These are phyloP conservation scores for Bertia moriformis DNA, from an alignment of 2,329 filamentous ascomycete genomes.

Conservation along the genomic window DNA sequence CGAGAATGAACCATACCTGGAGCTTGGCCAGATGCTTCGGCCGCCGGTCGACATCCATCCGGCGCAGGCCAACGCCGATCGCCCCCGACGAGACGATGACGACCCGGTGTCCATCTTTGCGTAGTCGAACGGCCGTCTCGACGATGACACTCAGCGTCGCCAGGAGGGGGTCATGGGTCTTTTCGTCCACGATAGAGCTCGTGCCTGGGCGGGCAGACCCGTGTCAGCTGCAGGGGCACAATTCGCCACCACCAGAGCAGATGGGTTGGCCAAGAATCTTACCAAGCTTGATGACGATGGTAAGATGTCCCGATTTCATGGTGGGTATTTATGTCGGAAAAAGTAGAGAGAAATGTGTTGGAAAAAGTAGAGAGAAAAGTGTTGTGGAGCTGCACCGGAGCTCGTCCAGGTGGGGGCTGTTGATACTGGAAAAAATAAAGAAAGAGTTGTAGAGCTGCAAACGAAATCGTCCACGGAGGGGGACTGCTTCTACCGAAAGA, in stretches of 20 bases:
- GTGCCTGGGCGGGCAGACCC: constrained; percentile 51
- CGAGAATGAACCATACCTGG: constrained; percentile 39
- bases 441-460: too few relatives aligned
- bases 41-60: constrained; percentile 75
- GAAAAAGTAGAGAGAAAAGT: too few relatives aligned
- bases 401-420: too few relatives aligned
- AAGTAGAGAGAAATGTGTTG: too few relatives aligned
- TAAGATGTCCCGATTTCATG: constrained; percentile 26
- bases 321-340: too few relatives aligned
- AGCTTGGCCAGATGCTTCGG: constrained; percentile 83
- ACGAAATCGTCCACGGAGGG: too few relatives aligned
- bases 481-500: too few relatives aligned
- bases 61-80: constrained; percentile 80
- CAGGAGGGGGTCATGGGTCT: constrained; percentile 80
- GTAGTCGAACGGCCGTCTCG: constrained; percentile 76
- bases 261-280: constrained; percentile 17
- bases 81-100: constrained; percentile 94
- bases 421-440: too few relatives aligned
- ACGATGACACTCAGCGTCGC: constrained; percentile 86
- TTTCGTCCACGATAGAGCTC: constrained; percentile 96
- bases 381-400: too few relatives aligned
- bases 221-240: constrained; percentile 3
- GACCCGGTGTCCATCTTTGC: constrained; percentile 82
- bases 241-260: background rate
- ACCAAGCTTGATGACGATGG: constrained; percentile 81